A percentile compares a stretch with the other conserved stretches of the same genome.
Evolutionary conservation across 768 basidiomycete genomes (phyloP).

Genomic region (Psilocybe azurescens): DNA sequence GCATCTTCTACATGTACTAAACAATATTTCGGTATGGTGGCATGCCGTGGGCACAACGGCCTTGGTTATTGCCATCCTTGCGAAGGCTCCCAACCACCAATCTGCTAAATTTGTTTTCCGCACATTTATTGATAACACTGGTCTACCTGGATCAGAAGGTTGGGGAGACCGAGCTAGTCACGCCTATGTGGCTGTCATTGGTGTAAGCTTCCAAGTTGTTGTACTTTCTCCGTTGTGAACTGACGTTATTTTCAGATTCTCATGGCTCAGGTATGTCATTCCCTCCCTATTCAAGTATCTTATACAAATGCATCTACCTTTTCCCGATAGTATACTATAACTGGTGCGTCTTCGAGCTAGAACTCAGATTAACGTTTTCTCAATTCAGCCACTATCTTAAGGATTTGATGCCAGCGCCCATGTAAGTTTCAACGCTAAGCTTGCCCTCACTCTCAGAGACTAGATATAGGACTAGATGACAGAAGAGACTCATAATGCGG

Average conservation of each 20-base stretch:
- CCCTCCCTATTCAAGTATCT: not conserved
- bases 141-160: constrained; percentile 45
- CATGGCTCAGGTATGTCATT: constrained; percentile 59
- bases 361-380: not conserved
- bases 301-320: not conserved
- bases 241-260: constrained; percentile 43
- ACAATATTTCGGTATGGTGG: constrained; percentile 77
- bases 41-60: constrained; percentile 75
- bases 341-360: constrained; percentile 43
- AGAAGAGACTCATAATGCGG: constrained; percentile 77
- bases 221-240: not conserved
- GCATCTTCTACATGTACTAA: constrained; percentile 64
- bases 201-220: constrained; percentile 38
- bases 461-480: constrained; percentile 56
- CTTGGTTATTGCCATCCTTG: constrained; percentile 70
- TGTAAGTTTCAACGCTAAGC: constrained; percentile 37
- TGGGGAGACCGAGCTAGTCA: constrained; percentile 73
- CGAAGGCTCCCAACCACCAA: constrained; percentile 74
- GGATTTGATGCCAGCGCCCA: constrained; percentile 80
- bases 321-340: constrained; percentile 58
- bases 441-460: not conserved
- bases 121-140: constrained; percentile 75
- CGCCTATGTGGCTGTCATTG: constrained; percentile 74
- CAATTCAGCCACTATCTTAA: constrained; percentile 22
- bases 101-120: constrained; percentile 71